These are phyloP conservation scores for Beauveria brongniartii DNA, from an alignment of 2,329 filamentous ascomycete species.

Conservation along the genomic window DNA sequence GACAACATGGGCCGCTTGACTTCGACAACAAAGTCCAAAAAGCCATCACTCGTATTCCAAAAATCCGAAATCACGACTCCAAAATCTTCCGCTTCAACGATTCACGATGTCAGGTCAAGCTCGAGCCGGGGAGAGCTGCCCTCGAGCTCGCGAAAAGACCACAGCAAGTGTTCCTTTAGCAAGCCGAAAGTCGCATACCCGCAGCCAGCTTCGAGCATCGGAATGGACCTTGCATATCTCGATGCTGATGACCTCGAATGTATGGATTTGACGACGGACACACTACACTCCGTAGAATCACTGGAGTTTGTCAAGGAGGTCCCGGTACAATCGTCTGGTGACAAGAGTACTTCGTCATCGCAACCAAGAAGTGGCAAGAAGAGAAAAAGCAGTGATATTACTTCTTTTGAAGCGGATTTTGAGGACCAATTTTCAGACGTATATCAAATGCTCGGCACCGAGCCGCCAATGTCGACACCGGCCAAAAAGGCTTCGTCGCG, in stretches of 20 bases:
- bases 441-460: constrained; percentile 37
- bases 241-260: constrained; percentile 28
- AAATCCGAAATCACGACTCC: constrained; percentile 36
- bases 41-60: constrained; percentile 35
- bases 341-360: background rate
- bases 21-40: constrained; percentile 35
- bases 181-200: constrained; percentile 18
- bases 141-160: constrained; percentile 12
- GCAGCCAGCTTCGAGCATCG: constrained; percentile 14
- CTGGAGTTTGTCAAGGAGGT: constrained; percentile 28
- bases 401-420: constrained; percentile 26
- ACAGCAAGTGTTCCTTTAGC: constrained; percentile 18
- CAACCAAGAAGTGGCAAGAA: constrained; percentile 35
- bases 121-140: background rate
- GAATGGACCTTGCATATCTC: constrained; percentile 27
- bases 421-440: constrained; percentile 47
- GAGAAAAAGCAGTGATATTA: constrained; percentile 43
- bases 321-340: constrained; percentile 18
- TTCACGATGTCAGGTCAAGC: background rate
- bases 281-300: constrained; percentile 26
- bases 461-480: constrained; percentile 29
- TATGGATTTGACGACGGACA: constrained; percentile 34
- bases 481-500: constrained; percentile 10
- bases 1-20: constrained; percentile 38
- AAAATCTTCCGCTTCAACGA: constrained; percentile 6